phyloP scores from a whole-genome alignment of 495 filamentous ascomycete genomes.

The Aspergillus homomorphus region DNA sequence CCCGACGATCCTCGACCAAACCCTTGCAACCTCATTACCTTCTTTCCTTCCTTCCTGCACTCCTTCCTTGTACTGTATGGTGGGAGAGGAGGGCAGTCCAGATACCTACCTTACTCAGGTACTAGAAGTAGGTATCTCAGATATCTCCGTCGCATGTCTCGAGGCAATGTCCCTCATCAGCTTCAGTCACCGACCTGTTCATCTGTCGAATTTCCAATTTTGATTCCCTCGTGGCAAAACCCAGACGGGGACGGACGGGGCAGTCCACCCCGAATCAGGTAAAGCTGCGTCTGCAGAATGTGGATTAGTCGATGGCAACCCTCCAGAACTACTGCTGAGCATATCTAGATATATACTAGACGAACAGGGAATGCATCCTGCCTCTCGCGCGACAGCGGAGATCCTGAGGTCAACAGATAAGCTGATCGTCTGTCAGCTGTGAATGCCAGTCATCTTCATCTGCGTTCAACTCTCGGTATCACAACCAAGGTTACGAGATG shows the following conservation, averaged over 20 bases:
- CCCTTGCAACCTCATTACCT: neutral
- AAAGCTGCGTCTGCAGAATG: too few relatives aligned
- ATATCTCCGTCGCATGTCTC: neutral
- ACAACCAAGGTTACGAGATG: neutral
- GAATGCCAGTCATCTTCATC: neutral
- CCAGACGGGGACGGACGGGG: neutral
- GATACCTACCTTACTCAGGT: neutral
- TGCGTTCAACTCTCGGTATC: neutral
- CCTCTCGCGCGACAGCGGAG: neutral
- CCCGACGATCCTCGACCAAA: slow-evolving; percentile 1
- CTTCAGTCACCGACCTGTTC: neutral
- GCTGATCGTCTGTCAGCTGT: neutral
- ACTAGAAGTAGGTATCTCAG: neutral
- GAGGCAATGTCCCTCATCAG: neutral
- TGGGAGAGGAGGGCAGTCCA: neutral
- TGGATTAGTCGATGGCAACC: neutral
- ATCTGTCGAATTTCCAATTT: neutral
- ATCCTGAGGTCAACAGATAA: neutral
- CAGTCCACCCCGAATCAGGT: neutral
- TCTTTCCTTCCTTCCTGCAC: neutral
- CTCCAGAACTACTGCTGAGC: neutral
- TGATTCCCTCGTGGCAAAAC: neutral
- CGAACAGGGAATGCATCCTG: neutral
- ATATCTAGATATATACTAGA: neutral
- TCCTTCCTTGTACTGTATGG: neutral